phyloP scores from a whole-genome alignment of 208 protist species.

The Kentomonas sorsogonicus region DNA sequence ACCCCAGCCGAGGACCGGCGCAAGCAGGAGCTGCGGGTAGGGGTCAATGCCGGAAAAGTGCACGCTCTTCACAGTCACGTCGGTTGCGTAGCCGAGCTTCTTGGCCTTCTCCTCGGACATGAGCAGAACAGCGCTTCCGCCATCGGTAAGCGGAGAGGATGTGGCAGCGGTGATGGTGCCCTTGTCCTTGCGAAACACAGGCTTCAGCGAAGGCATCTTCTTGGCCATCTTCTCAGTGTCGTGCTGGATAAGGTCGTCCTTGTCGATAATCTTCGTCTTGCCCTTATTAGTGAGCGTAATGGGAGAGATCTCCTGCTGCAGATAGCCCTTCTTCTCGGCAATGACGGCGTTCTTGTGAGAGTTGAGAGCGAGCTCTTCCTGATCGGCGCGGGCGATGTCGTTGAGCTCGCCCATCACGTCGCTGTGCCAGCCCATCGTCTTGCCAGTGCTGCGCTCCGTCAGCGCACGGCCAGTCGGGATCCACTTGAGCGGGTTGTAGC shows the following conservation, averaged over 20 bases:
- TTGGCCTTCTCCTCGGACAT: slow-evolving; percentile 84
- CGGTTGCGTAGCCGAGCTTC: slow-evolving; percentile 66
- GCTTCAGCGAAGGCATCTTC: slow-evolving; percentile 66
- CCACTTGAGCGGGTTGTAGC: slow-evolving; percentile 60
- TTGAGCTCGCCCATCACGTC: slow-evolving; percentile 83
- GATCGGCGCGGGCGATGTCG: slow-evolving; percentile 49
- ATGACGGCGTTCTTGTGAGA: slow-evolving; percentile 65
- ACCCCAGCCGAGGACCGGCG: slow-evolving; percentile 78
- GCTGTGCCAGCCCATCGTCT: slow-evolving; percentile 87
- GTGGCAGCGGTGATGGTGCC: slow-evolving; percentile 83
- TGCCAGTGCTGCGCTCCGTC: slow-evolving; percentile 78
- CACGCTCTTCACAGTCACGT: slow-evolving; percentile 57
- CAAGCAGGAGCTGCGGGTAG: slow-evolving; percentile 82
- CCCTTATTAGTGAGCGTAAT: slow-evolving; percentile 34
- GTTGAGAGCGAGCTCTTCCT: slow-evolving; percentile 60
- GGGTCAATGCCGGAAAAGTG: slow-evolving; percentile 81
- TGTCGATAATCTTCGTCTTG: slow-evolving; percentile 24
- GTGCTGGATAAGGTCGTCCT: slow-evolving; percentile 69
- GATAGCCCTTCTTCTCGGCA: slow-evolving; percentile 61
- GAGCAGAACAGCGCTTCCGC: slow-evolving; percentile 71
- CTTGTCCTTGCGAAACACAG: slow-evolving; percentile 64
- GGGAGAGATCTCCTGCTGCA: slow-evolving; percentile 72
- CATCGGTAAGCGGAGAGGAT: slow-evolving; percentile 74
- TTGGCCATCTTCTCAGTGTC: slow-evolving; percentile 48
- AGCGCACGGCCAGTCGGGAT: slow-evolving; percentile 44